Evolutionary conservation across 2,329 filamentous ascomycete species (phyloP), one percentile per base, ranked within the genome.

Genomic region (Trichoderma semiorbis): DNA sequence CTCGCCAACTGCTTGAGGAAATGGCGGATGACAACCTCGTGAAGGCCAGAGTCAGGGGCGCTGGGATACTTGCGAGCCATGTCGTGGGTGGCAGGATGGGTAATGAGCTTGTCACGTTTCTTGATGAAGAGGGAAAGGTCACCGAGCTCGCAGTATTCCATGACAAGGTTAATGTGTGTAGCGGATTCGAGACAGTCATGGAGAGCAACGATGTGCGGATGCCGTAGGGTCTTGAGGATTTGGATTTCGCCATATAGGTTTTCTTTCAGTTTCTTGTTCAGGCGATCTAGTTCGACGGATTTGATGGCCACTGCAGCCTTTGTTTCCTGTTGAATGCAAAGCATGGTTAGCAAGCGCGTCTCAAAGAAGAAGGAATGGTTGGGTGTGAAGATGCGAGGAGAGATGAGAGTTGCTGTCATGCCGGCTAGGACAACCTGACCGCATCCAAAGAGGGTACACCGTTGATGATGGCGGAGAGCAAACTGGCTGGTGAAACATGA

Each of bases 101-200:
- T 92, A 58, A 87, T 88, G 60, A 98, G 88, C 78, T 91, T 93
- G 73, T 95, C 91, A 73, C 95, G 90, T 83, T 96, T 97, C 86
- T 96, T 97, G 84, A 99, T 98, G 82, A 99, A 98, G 69, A 95
- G 87, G 12, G 96, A 97, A 72, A 99, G 84, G 79, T 99, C 96
- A 26, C 96, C 95, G 53, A 99, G 88, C 79, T 97, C 94, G 83
- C 96, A 98, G 83, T 97, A 98, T 84, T 99, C 96, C 95, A 98
- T 99, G 74, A 98, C 91, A 72, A 99, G 88, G 83, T 99, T 96
- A 83, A 98, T 98, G 79, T 97, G 93, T 26, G 91, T 91, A 4
- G 89, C 85, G 0, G 93, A 92, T 81, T 98, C 95, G 81, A 95
- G 88, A 84, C 95, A 98, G 83, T 97, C 94, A 84, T 98, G 95